Conservation (phyloP, 352 stramenopile species). For the Saprolegnia parasitica region DNA sequence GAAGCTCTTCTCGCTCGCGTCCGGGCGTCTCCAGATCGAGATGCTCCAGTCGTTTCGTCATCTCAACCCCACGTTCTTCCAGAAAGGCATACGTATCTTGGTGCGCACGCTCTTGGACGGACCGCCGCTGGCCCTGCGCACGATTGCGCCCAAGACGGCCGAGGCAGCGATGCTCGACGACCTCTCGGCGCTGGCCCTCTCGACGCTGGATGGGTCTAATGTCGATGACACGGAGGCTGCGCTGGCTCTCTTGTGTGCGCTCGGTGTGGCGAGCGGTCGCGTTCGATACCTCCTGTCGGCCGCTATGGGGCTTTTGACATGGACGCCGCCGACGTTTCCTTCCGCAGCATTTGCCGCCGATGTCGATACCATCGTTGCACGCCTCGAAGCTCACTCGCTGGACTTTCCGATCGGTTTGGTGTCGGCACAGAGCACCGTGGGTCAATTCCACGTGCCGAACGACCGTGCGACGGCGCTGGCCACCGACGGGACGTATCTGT, state of each 20-base stretch:
- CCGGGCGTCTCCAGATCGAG: slow-evolving; percentile 18
- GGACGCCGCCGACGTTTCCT: slow-evolving; percentile 29
- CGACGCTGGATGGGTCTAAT: slow-evolving; percentile 9
- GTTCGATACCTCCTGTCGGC: slow-evolving; percentile 6
- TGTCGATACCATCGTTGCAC: slow-evolving; percentile 38
- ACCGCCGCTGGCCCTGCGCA: slow-evolving; percentile 13
- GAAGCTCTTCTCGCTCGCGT: slow-evolving; percentile 27
- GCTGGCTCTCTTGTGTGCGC: slow-evolving; percentile 46
- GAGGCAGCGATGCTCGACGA: slow-evolving; percentile 20
- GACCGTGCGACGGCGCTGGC: slow-evolving; percentile 35
- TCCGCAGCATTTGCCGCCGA: slow-evolving; percentile 37
- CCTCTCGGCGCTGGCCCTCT: slow-evolving; percentile 7
- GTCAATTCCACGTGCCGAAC: slow-evolving; percentile 40
- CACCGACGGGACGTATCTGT: slow-evolving; percentile 63
- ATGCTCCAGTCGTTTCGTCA: slow-evolving; percentile 28
- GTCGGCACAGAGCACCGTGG: slow-evolving; percentile 39
- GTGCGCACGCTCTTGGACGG: slow-evolving; percentile 21
- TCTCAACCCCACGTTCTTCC: slow-evolving; percentile 24
- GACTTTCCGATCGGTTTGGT: slow-evolving; percentile 52
- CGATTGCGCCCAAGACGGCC: slow-evolving; percentile 18
- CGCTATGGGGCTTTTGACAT: background rate
- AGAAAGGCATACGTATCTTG: slow-evolving; percentile 18
- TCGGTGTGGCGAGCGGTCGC: slow-evolving; percentile 55
- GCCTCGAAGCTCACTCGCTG: slow-evolving; percentile 52
- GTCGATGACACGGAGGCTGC: slow-evolving; percentile 34